These are phyloP conservation scores for Epichloe gansuensis DNA, from an alignment of 2,329 filamentous ascomycete species.

Conservation along the genomic window DNA sequence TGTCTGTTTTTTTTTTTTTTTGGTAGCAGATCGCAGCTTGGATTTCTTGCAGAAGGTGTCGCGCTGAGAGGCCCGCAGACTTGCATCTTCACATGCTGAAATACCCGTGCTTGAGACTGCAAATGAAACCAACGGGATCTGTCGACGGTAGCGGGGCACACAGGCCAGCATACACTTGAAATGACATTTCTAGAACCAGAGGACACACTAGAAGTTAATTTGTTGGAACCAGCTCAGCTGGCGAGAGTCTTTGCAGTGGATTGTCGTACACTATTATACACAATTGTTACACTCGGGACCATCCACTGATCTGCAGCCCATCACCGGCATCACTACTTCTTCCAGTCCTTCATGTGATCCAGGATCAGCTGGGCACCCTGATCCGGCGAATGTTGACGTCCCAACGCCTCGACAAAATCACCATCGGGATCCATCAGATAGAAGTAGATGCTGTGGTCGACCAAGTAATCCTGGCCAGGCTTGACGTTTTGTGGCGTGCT, in stretches of 20 bases:
- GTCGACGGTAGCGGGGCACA: not conserved
- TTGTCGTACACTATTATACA: not conserved
- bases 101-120: too few relatives aligned
- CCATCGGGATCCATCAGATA: slow-evolving; percentile 98
- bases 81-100: too few relatives aligned
- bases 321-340: slow-evolving; percentile 1
- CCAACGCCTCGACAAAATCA: slow-evolving; percentile 94
- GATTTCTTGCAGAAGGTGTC: too few relatives aligned
- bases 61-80: too few relatives aligned
- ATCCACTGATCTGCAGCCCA: not conserved
- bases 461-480: slow-evolving; percentile 89
- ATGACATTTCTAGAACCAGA: too few relatives aligned
- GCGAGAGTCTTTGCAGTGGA: not conserved
- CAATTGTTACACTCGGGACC: not conserved
- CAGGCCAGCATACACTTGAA: too few relatives aligned
- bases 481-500: slow-evolving; percentile 80
- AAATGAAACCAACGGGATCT: too few relatives aligned
- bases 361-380: slow-evolving; percentile 73
- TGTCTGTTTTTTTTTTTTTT: too few relatives aligned
- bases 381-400: slow-evolving; percentile 83
- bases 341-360: slow-evolving; percentile 63
- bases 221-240: not conserved
- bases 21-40: too few relatives aligned
- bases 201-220: not conserved
- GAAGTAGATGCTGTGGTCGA: slow-evolving; percentile 99